Conservation (phyloP, 2,329 filamentous ascomycete species). For the Metarhizium album region DNA sequence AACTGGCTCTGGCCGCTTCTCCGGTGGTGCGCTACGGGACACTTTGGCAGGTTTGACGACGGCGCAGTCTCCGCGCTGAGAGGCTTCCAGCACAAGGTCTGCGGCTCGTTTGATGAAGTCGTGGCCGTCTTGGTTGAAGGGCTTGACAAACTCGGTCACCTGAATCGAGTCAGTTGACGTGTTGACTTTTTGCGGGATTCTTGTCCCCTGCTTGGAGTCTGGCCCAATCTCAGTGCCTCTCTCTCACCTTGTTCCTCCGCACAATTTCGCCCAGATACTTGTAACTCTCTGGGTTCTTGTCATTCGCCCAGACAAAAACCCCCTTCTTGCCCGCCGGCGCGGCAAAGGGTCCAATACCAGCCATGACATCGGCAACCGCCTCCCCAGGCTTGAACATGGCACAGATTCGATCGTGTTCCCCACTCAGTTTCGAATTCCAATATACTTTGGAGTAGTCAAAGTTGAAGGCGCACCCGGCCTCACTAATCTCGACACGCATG, state of each 20-base stretch:
- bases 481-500: conserved; percentile 70
- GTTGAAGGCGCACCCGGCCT: conserved; percentile 74
- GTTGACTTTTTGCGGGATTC: too few relatives aligned
- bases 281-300: conserved; percentile 87
- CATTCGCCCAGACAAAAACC: conserved; percentile 93
- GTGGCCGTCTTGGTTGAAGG: conserved; percentile 74
- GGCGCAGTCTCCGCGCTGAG: conserved; percentile 39
- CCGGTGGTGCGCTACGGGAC: conserved; percentile 26
- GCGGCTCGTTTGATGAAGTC: conserved; percentile 67
- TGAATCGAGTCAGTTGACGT: conserved; percentile 14
- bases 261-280: conserved; percentile 61
- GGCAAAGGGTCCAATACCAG: conserved; percentile 90
- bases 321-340: conserved; percentile 81
- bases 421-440: conserved; percentile 90
- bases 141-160: conserved; percentile 58
- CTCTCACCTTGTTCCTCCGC: conserved; percentile 62
- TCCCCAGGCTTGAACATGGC: conserved; percentile 70
- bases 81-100: conserved; percentile 44
- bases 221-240: neutral
- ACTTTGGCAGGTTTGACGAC: conserved; percentile 33
- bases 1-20: conserved; percentile 24
- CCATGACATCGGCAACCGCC: conserved; percentile 93
- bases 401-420: conserved; percentile 76
- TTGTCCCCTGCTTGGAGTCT: neutral
- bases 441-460: conserved; percentile 97